These are phyloP conservation scores for Nemania diffusa DNA, from an alignment of 2,329 filamentous ascomycete species.

Conservation along the genomic window DNA sequence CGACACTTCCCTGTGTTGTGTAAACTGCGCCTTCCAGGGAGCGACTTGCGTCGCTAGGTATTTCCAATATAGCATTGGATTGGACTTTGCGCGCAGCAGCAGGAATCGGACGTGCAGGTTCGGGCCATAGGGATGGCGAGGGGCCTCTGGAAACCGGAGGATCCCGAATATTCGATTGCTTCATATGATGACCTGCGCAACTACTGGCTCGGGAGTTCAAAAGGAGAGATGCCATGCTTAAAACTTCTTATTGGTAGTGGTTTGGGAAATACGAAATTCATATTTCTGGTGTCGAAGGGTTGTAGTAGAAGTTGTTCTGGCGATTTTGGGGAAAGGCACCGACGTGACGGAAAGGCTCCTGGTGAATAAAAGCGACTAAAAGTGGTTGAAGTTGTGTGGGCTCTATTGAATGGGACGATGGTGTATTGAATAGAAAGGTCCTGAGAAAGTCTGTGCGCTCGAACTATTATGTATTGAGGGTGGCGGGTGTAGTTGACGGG, in stretches of 20 bases:
- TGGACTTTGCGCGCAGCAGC: neutral
- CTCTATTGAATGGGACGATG: neutral
- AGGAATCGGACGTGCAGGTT: conserved; percentile 12
- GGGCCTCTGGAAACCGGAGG: conserved; percentile 15
- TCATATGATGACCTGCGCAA: neutral
- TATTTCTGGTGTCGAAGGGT: neutral
- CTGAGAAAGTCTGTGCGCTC: neutral
- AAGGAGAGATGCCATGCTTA: neutral
- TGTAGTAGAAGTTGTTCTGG: neutral
- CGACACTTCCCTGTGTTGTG: neutral
- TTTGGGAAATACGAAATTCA: neutral
- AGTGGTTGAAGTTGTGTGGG: neutral
- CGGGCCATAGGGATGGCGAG: conserved; percentile 35
- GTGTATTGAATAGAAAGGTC: neutral
- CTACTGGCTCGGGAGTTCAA: neutral
- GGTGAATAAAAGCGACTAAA: neutral
- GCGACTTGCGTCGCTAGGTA: neutral
- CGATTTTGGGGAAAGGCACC: neutral
- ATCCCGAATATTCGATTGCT: neutral
- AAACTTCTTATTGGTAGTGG: neutral
- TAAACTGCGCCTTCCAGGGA: neutral
- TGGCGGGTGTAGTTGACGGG: neutral
- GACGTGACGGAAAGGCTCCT: neutral
- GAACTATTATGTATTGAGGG: neutral
- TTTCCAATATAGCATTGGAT: neutral